phyloP scores from a whole-genome alignment of 2,329 filamentous ascomycete species.

The Stachybotrys echinatus region DNA sequence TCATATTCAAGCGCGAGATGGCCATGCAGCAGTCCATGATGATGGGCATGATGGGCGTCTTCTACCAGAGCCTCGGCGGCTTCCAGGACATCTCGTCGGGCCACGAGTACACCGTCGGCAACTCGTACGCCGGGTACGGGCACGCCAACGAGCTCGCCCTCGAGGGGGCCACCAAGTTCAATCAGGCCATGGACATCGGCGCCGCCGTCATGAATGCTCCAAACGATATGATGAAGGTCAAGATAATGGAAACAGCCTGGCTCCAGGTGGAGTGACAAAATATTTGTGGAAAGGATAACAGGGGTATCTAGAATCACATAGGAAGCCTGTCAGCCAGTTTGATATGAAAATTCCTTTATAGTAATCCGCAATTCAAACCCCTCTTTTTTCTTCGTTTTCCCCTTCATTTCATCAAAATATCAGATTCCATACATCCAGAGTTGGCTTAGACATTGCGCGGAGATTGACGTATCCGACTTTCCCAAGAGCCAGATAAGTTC shows the following conservation, averaged over 20 bases:
- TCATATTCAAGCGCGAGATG: background rate
- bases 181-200: background rate
- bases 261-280: background rate
- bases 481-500: constrained; percentile 22
- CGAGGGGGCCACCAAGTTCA: background rate
- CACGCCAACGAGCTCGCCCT: background rate
- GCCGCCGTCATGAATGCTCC: background rate
- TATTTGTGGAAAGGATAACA: background rate
- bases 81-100: background rate
- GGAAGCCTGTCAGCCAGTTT: too few species aligned
- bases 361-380: background rate
- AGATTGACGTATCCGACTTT: constrained; percentile 18
- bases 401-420: constrained; percentile 14
- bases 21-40: background rate
- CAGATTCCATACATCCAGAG: constrained; percentile 21
- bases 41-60: background rate
- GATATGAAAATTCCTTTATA: too few species aligned
- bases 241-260: background rate
- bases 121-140: background rate
- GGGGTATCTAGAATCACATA: background rate
- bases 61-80: background rate
- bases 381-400: background rate
- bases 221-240: background rate
- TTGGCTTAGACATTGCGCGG: constrained; percentile 14
- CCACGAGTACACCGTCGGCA: background rate